Evolutionary conservation across 2,329 filamentous ascomycete genomes (phyloP).

Genomic region (Verticillium nonalfalfae): DNA sequence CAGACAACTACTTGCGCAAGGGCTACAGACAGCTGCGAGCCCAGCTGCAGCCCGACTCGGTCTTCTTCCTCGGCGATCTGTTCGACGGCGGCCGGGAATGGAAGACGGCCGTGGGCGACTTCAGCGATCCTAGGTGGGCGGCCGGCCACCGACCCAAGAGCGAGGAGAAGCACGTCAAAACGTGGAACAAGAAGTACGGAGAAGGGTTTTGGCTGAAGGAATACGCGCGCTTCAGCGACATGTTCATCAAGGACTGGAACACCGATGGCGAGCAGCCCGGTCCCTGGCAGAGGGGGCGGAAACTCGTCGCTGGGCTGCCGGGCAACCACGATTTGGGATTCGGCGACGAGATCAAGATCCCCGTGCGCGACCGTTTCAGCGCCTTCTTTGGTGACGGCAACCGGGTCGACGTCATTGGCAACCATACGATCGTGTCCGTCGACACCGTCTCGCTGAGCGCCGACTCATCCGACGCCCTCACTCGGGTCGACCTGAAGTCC

Average conservation of each 20-base stretch:
- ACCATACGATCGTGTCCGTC: conserved; percentile 90
- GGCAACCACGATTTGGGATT: conserved; percentile 96
- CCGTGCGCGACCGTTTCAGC: conserved; percentile 77
- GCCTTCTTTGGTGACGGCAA: conserved; percentile 90
- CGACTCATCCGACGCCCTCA: conserved; percentile 43
- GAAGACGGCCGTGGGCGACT: conserved; percentile 62
- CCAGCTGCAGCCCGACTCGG: conserved; percentile 72
- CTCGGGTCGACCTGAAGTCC: conserved; percentile 43
- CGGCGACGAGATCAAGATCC: conserved; percentile 72
- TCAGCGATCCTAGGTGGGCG: conserved; percentile 54
- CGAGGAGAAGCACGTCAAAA: conserved; percentile 51
- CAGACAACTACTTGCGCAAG: conserved; percentile 84
- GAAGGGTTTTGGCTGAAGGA: conserved; percentile 81
- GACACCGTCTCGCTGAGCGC: conserved; percentile 87
- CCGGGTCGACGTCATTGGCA: conserved; percentile 82
- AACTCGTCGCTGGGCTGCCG: conserved; percentile 77
- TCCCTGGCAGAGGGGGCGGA: conserved; percentile 60
- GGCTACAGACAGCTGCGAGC: conserved; percentile 75
- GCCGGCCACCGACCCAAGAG: conserved; percentile 39
- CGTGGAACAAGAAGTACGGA: conserved; percentile 69
- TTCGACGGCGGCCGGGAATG: conserved; percentile 97
- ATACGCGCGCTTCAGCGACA: conserved; percentile 76
- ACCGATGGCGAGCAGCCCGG: conserved; percentile 47
- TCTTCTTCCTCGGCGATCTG: conserved; percentile 88
- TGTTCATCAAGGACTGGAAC: conserved; percentile 72